phyloP scores from a whole-genome alignment of 2,329 filamentous ascomycete genomes.

The Aureobasidium sp. region DNA sequence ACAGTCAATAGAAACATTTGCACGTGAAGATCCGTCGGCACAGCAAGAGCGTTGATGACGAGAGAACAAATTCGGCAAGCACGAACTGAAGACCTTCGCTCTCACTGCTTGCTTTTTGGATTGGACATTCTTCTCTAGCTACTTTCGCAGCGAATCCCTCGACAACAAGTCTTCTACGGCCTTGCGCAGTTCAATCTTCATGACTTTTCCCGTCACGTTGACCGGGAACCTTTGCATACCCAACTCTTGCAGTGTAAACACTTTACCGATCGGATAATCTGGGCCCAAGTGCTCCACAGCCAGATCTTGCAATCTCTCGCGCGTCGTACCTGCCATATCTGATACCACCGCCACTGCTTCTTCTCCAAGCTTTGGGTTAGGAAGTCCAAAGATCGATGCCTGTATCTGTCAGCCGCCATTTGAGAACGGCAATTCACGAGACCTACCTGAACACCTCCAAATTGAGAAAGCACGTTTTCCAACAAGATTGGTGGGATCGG shows the following conservation, averaged over 20 bases:
- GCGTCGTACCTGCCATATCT: neutral
- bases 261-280: neutral
- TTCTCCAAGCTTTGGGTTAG: neutral
- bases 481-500: neutral
- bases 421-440: neutral
- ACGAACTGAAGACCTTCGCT: too few relatives aligned
- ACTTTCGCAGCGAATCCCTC: neutral
- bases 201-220: slow-evolving; percentile 1
- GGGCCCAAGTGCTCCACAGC: neutral
- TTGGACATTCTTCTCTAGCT: neutral
- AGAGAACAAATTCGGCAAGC: too few relatives aligned
- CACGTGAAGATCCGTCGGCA: too few relatives aligned
- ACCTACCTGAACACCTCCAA: neutral
- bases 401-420: neutral
- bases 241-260: neutral
- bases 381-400: neutral
- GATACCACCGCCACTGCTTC: neutral
- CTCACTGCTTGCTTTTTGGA: too few relatives aligned
- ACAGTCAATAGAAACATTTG: too few relatives aligned
- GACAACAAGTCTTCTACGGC: neutral
- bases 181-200: slow-evolving; percentile 4
- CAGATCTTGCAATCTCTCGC: neutral
- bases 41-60: too few relatives aligned
- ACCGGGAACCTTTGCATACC: neutral
- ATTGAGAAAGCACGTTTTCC: neutral